A percentile compares a stretch with the other conserved stretches of the same genome.
These are phyloP conservation scores for Fusarium setosum DNA, from an alignment of 2,329 filamentous ascomycete genomes.

Conservation along the genomic window DNA sequence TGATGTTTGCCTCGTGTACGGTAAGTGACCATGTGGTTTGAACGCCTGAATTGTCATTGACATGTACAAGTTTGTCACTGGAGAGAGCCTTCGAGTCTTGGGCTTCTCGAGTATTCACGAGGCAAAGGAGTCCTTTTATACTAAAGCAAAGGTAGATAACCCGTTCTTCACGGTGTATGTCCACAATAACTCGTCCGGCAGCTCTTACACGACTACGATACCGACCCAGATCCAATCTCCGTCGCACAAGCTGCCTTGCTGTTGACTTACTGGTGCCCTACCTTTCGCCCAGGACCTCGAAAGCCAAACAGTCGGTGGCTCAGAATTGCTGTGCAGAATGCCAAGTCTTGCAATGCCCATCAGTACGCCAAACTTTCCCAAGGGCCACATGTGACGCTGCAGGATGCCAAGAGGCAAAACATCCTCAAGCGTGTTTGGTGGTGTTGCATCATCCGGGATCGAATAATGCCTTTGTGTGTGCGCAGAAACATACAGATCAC, in stretches of 20 bases:
- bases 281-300: slow-evolving; percentile 20
- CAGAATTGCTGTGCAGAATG: slow-evolving; percentile 24
- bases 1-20: slow-evolving; percentile 37
- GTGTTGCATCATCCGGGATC: slow-evolving; percentile 34
- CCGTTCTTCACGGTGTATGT: too few species aligned
- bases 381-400: not conserved
- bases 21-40: slow-evolving; percentile 8
- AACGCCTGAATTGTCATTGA: not conserved
- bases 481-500: slow-evolving; percentile 34
- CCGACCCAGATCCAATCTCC: slow-evolving; percentile 31
- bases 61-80: slow-evolving; percentile 20
- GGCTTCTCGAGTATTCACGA: slow-evolving; percentile 27
- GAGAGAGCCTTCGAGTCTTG: slow-evolving; percentile 20
- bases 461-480: slow-evolving; percentile 32
- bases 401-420: slow-evolving; percentile 21
- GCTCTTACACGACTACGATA: slow-evolving; percentile 34
- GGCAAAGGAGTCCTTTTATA: slow-evolving; percentile 34
- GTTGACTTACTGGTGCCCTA: slow-evolving; percentile 35
- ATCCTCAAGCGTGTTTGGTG: slow-evolving; percentile 31
- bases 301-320: slow-evolving; percentile 34
- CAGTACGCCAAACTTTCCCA: not conserved
- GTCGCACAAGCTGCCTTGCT: slow-evolving; percentile 30
- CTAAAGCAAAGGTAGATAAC: slow-evolving; percentile 31
- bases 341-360: slow-evolving; percentile 24
- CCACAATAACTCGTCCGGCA: not conserved